A percentile compares a stretch with the other conserved stretches of the same genome.
Conservation (phyloP, 75 land plant species). For the Ceratopteris richardii region DNA sequence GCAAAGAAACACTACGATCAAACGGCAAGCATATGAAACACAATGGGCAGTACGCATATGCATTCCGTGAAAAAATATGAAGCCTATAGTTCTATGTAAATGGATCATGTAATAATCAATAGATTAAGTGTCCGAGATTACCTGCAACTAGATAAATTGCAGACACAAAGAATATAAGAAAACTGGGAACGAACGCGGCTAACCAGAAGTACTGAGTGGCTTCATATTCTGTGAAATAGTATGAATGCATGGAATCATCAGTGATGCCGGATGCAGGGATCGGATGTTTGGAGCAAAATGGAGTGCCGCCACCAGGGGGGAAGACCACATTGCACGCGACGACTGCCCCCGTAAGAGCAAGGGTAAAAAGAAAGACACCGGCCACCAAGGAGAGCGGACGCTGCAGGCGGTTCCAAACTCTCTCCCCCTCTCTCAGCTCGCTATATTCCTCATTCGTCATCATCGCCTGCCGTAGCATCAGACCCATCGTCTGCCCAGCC, state of each 20-base stretch:
- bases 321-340: conserved; percentile 57
- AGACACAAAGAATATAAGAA: conserved; percentile 43
- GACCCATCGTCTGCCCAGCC: conserved; percentile 39
- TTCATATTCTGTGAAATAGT: conserved; percentile 72
- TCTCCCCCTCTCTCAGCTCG: conserved; percentile 66
- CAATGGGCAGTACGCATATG: too few species aligned
- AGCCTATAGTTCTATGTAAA: too few species aligned
- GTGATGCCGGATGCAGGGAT: conserved; percentile 15
- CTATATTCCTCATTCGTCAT: conserved; percentile 88
- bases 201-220: conserved; percentile 72
- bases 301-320: conserved; percentile 22
- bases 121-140: conserved; percentile 3
- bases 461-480: conserved; percentile 86
- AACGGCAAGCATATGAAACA: too few species aligned
- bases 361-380: conserved; percentile 21
- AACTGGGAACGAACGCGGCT: conserved; percentile 66
- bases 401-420: conserved; percentile 48
- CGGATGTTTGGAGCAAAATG: conserved; percentile 48
- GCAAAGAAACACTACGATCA: too few species aligned
- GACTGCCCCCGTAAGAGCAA: conserved; percentile 26
- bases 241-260: conserved; percentile 38
- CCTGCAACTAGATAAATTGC: conserved; percentile 70
- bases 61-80: too few species aligned
- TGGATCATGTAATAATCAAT: too few species aligned
- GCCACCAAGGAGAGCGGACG: conserved; percentile 30